Percentiles rank a stretch among this genome's conserved stretches.
Evolutionary conservation across 2,329 filamentous ascomycete genomes (phyloP).

Genomic region (Xylariaceae sp.): DNA sequence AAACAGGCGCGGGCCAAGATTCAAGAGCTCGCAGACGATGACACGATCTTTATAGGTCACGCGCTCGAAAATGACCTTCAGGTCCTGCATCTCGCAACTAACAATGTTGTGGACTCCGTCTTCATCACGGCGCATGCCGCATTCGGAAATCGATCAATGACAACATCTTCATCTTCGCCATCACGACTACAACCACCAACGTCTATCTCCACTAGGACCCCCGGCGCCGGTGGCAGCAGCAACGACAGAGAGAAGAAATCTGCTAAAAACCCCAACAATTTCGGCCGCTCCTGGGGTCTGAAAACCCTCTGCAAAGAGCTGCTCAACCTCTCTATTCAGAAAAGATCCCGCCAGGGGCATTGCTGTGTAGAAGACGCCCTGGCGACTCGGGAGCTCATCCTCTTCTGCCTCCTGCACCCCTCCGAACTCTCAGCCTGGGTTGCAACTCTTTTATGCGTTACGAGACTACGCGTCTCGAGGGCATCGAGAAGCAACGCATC

Average conservation of each 20-base stretch:
- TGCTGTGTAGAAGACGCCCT: constrained; percentile 47
- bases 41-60: constrained; percentile 48
- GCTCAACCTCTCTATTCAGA: constrained; percentile 35
- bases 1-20: constrained; percentile 38
- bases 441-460: too few species aligned
- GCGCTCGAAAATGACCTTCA: constrained; percentile 42
- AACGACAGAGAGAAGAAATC: too few species aligned
- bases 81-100: constrained; percentile 40
- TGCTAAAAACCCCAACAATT: not conserved
- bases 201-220: too few species aligned
- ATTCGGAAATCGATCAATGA: too few species aligned
- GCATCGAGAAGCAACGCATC: too few species aligned
- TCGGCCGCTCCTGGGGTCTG: constrained; percentile 32
- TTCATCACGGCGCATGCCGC: constrained; percentile 38
- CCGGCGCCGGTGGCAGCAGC: too few species aligned
- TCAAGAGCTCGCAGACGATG: constrained; percentile 37
- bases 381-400: constrained; percentile 44
- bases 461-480: too few species aligned
- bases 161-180: too few species aligned
- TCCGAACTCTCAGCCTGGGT: constrained; percentile 35
- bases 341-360: constrained; percentile 37
- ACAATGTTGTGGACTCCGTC: constrained; percentile 41
- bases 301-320: constrained; percentile 34
- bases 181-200: too few species aligned
- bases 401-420: constrained; percentile 42